Evolutionary conservation across 1,284 basidiomycete genomes (phyloP), one percentile per base, ranked within the genome.

Genomic region (Trichosporon sp.): DNA sequence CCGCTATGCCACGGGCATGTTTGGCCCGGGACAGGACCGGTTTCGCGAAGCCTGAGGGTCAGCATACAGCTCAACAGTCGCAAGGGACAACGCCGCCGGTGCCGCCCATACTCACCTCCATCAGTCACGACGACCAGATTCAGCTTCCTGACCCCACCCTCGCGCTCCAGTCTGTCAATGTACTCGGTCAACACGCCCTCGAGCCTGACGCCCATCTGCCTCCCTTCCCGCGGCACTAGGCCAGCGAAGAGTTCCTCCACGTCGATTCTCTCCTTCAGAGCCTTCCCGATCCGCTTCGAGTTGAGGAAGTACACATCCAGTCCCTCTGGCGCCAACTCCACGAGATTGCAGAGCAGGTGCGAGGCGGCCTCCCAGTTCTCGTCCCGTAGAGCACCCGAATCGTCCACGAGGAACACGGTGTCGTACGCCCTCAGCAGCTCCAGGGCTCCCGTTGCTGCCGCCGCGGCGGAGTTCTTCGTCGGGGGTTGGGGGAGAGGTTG

Each of bases 271-370:
- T 73, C 75, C 76, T 80, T 65, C 2, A 75, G 56, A 11, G 54
- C 63, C 65, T 78, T 78, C 14, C 83, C 84, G n/a, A 80, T 78
- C 1, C 78, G 74, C 68, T 80, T 79, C 40, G 76, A 78, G 73
- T 85, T 85, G 51, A 84, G 68, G 66, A 85, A 84, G 70, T 82
- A 79, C 16, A 84, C 73, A 68, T 84, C 83, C 14, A 85, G 71
- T 1, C 82, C 81, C 67, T 82, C 76, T 43, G 79, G 76, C 4
- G 81, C 82, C 32, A 77, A 76, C 43, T 76, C 76, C 3, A 81
- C 81, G 12, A 84, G 79, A 8, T 77, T 79, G 73, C 77, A 78
- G 46, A 85, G 69, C 1, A 81, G 81, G 35, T 70, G 66, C 21
- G 76, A 59, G 0, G 81, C 80, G 63, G 81, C 75, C 16, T 76